Conservation (phyloP, 495 filamentous ascomycete genomes). For the Aspergillus asperescens region DNA sequence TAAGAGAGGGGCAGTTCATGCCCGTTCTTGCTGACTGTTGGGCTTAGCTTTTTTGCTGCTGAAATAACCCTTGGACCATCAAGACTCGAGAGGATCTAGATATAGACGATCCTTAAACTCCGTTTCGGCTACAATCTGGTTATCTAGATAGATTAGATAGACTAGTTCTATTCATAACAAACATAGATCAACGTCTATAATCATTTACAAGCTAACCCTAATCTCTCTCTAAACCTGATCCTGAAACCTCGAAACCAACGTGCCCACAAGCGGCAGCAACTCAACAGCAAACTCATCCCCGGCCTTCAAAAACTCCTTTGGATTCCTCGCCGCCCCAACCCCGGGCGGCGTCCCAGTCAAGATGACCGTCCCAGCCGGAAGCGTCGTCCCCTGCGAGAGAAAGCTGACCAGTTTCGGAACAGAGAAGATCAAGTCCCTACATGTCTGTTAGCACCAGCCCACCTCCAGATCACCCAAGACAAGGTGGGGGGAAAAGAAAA, state of each 20-base stretch:
- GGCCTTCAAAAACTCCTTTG: constrained; percentile 50
- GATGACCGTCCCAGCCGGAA: constrained; percentile 75
- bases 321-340: constrained; percentile 50
- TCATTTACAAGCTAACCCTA: background rate
- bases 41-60: constrained; percentile 13
- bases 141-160: background rate
- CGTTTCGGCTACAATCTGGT: no score
- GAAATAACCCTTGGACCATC: background rate
- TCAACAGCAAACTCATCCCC: constrained; percentile 58
- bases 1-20: constrained; percentile 15
- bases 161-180: no score
- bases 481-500: background rate
- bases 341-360: constrained; percentile 72
- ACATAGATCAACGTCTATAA: no score
- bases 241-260: constrained; percentile 37
- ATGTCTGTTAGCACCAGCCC: no score
- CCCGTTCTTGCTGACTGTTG: constrained; percentile 45
- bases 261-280: constrained; percentile 42
- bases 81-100: background rate
- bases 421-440: constrained; percentile 69
- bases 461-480: no score
- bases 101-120: background rate
- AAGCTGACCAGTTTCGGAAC: constrained; percentile 70
- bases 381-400: constrained; percentile 69
- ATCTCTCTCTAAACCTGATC: constrained; percentile 18